Conservation (phyloP, 2,329 filamentous ascomycete species). For the Colletotrichum paranaense region DNA sequence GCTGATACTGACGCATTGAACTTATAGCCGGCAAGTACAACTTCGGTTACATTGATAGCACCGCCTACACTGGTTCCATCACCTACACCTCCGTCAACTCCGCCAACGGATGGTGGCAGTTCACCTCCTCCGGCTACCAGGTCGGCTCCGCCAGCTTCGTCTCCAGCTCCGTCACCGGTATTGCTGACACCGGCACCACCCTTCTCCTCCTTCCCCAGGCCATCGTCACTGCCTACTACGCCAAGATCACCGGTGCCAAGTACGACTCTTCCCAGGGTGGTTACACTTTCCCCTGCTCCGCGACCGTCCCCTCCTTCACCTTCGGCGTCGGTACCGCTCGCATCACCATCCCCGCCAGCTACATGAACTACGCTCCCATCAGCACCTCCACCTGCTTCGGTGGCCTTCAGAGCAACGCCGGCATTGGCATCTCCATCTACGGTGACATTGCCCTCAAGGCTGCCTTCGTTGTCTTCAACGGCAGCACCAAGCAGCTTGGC, state of each 20-base stretch:
- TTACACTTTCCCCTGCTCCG: constrained; percentile 56
- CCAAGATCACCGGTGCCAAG: constrained; percentile 38
- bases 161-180: constrained; percentile 35
- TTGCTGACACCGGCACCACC: constrained; percentile 43
- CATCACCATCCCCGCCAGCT: constrained; percentile 55
- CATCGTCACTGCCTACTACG: constrained; percentile 41
- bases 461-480: constrained; percentile 70
- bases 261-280: constrained; percentile 40
- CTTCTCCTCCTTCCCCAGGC: constrained; percentile 41
- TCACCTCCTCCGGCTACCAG: constrained; percentile 48
- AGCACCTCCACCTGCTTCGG: constrained; percentile 65
- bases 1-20: background rate
- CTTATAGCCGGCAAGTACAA: constrained; percentile 50
- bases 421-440: constrained; percentile 62
- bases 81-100: constrained; percentile 66
- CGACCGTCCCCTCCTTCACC: constrained; percentile 54
- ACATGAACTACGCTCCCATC: constrained; percentile 56
- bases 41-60: constrained; percentile 63
- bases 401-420: constrained; percentile 62
- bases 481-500: constrained; percentile 50
- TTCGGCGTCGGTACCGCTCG: constrained; percentile 54
- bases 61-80: constrained; percentile 67
- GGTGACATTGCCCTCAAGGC: constrained; percentile 74
- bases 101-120: constrained; percentile 72
- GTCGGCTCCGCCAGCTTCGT: constrained; percentile 36